Conservation (phyloP, 2,329 filamentous ascomycete species). For the Fusarium nematophilum region DNA sequence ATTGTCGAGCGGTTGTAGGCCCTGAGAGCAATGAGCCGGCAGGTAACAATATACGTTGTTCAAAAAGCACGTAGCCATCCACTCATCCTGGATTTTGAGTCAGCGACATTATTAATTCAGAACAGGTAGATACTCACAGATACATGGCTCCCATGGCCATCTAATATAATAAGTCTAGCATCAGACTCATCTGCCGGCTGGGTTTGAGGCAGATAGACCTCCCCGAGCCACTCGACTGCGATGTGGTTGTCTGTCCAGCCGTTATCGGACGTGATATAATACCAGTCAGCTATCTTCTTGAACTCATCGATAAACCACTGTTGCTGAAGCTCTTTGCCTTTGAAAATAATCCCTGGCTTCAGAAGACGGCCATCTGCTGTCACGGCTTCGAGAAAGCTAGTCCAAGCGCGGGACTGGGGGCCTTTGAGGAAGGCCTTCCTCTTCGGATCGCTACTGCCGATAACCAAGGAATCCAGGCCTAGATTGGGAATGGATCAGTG, state of each 20-base stretch:
- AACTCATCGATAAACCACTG: conserved; percentile 14
- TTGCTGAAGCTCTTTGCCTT: conserved; percentile 11
- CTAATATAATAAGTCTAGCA: conserved; percentile 10
- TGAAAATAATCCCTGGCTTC: conserved; percentile 10
- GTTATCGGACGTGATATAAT: conserved; percentile 2
- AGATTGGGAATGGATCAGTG: not conserved
- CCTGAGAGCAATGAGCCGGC: too few relatives aligned
- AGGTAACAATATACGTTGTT: conserved; percentile 31
- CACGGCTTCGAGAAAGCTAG: conserved; percentile 4
- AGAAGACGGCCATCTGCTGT: conserved; percentile 5
- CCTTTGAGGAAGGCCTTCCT: conserved; percentile 11
- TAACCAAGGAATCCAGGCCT: conserved; percentile 14
- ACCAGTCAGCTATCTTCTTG: conserved; percentile 7
- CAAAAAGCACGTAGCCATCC: conserved; percentile 11
- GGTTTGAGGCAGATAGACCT: conserved; percentile 3
- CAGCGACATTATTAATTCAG: not conserved
- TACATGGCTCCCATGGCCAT: conserved; percentile 3
- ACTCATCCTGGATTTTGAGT: conserved; percentile 7
- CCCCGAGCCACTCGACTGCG: conserved; percentile 3
- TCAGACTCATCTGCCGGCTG: not conserved
- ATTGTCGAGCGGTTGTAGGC: too few relatives aligned
- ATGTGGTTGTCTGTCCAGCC: conserved; percentile 8
- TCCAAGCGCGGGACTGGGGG: conserved; percentile 12
- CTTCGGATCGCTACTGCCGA: conserved; percentile 7
- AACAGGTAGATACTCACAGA: not conserved